phyloP scores from a whole-genome alignment of 495 filamentous ascomycete species.

The Achaetomiella virescens region DNA sequence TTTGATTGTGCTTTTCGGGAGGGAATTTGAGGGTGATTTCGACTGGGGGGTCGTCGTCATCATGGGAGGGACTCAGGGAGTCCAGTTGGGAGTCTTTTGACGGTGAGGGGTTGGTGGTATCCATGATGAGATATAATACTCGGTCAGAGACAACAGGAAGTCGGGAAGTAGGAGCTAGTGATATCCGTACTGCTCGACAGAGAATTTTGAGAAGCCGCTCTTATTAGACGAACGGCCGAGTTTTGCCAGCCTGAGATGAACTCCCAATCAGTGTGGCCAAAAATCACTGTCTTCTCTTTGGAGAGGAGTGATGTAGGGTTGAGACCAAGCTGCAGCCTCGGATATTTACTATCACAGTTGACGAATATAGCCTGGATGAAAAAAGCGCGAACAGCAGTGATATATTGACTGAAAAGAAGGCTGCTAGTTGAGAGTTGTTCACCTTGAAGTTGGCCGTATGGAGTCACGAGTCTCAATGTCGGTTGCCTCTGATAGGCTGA shows the following conservation, averaged over 20 bases:
- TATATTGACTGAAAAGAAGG: background rate
- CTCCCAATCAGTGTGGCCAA: too few species aligned
- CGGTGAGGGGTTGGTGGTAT: background rate
- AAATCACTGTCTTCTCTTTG: too few species aligned
- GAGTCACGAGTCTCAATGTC: background rate
- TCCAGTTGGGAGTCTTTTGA: background rate
- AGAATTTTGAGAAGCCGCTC: too few species aligned
- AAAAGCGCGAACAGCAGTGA: background rate
- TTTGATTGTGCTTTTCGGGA: constrained; percentile 20
- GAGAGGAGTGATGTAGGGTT: too few species aligned
- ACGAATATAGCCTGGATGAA: background rate
- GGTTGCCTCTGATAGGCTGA: background rate
- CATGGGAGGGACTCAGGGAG: background rate
- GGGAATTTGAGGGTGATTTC: constrained; percentile 27
- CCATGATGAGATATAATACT: background rate
- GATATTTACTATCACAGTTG: too few species aligned
- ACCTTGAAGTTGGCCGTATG: background rate
- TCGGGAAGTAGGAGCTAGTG: too few species aligned
- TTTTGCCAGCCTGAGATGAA: too few species aligned
- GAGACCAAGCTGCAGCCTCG: too few species aligned
- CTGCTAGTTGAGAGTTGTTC: background rate
- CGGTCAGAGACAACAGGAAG: too few species aligned
- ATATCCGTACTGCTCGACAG: too few species aligned
- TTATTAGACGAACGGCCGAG: too few species aligned
- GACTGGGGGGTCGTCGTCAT: constrained; percentile 6